Percentiles rank a stretch among this genome's conserved stretches.
Conservation (phyloP, 2,329 filamentous ascomycete species). For the Leptographium radiaticola region DNA sequence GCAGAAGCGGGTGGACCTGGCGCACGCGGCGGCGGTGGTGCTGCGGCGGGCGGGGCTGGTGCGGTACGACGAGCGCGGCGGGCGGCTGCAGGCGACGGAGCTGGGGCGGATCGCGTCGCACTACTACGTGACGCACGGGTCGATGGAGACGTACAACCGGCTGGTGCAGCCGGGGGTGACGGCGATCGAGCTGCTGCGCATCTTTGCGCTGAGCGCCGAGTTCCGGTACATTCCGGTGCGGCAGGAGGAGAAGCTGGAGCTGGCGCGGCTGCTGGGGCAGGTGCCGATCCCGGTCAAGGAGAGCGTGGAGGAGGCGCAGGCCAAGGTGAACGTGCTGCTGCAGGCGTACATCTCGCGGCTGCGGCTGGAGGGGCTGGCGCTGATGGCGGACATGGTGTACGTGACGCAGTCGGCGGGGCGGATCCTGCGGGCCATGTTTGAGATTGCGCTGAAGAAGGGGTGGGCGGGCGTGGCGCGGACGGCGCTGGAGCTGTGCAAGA, state of each 20-base stretch:
- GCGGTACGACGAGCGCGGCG: conserved; percentile 91
- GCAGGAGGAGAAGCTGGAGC: conserved; percentile 92
- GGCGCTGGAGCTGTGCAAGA: conserved; percentile 90
- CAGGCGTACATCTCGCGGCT: conserved; percentile 95
- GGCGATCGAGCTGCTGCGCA: conserved; percentile 88
- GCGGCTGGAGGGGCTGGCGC: conserved; percentile 80
- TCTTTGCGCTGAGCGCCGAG: conserved; percentile 91
- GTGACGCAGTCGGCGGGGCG: conserved; percentile 95
- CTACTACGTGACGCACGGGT: conserved; percentile 94
- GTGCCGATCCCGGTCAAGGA: conserved; percentile 97
- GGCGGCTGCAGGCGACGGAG: conserved; percentile 80
- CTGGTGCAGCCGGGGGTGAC: conserved; percentile 88
- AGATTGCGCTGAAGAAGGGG: conserved; percentile 93
- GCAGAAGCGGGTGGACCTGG: conserved; percentile 93
- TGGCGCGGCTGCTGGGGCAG: conserved; percentile 77
- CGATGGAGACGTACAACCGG: conserved; percentile 94
- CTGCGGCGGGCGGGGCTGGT: conserved; percentile 78
- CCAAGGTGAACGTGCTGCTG: conserved; percentile 94
- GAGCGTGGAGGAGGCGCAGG: conserved; percentile 88
- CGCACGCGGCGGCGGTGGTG: conserved; percentile 82
- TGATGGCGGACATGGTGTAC: conserved; percentile 98
- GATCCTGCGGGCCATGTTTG: conserved; percentile 89
- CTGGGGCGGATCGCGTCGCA: conserved; percentile 92
- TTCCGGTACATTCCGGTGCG: conserved; percentile 98
- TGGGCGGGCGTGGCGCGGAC: conserved; percentile 91